Base-by-base conservation (phyloP, 2,329 filamentous ascomycete species). In the Hypoxylon sp. region DNA sequence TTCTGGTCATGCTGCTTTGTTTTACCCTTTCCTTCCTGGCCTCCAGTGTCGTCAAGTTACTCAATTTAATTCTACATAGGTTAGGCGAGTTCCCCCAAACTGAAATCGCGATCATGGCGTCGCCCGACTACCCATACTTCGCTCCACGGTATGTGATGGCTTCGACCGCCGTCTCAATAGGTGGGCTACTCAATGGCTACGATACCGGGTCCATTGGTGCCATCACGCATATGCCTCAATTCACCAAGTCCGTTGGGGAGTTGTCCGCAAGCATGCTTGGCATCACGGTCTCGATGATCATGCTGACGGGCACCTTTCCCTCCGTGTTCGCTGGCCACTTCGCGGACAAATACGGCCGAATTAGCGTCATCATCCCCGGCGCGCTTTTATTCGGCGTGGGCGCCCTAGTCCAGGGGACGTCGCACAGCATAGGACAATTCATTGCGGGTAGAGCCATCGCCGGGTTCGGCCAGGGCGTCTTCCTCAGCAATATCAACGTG, bases 391-490 rank as follows among this genome's bases (percentile, higher is more conserved):
- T 90, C 72, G 83, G 79, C 0, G 13, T 86, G 1, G 89, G 89
- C 0, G 84, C 85, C 1, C 78, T 83, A 0, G 76, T 91, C 0
- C 85, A 91, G 75, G 84, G 82, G 1, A 80, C 80, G 0, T 81
- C 87, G 1, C 73, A 79, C 1, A 76, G 79, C 6, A 74, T 90
- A 1, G 79, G 79, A 0, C 85, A 88, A 78, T 86, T 91, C 48
- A 78, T 90, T 35, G 78, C 82, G 2, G 89, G 89, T 0, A 80
- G 89, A 1, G 81, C 82, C 0, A 72, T 91, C 3, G 84, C 82
- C n/a, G 89, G 89, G 0, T 73, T 90, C 10, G 89, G 89, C 0
- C 84, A 90, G 71, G 88, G 89, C 0, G 74, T 89, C 1, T 90
- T 84, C 70, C 72, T 91, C 3, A 84, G 84, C n/a, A 88, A 82